These are phyloP conservation scores for Leptosphaerulina australis DNA, from an alignment of 2,329 filamentous ascomycete species.

Conservation along the genomic window DNA sequence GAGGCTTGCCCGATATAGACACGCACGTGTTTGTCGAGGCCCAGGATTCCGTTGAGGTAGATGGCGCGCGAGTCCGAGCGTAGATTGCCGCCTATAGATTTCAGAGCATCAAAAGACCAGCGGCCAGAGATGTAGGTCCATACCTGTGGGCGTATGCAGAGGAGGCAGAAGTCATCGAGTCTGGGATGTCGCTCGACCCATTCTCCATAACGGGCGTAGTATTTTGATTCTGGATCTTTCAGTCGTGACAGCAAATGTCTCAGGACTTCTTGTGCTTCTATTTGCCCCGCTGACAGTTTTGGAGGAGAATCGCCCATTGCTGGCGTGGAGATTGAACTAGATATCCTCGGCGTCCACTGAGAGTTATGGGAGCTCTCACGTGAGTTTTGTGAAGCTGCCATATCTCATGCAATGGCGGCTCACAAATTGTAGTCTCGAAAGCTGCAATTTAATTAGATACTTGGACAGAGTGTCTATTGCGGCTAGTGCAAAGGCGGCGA, in stretches of 20 bases:
- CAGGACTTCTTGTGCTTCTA: slow-evolving; percentile 35
- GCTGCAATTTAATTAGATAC: slow-evolving; percentile 5
- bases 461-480: slow-evolving; percentile 1
- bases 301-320: slow-evolving; percentile 19
- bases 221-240: slow-evolving; percentile 20
- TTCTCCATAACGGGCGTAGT: slow-evolving; percentile 26
- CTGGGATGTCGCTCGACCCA: slow-evolving; percentile 29
- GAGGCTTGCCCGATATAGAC: slow-evolving; percentile 44
- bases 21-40: slow-evolving; percentile 32
- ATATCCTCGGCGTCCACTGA: neutral
- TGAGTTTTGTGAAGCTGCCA: neutral
- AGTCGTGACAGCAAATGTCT: slow-evolving; percentile 27
- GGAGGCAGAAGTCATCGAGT: slow-evolving; percentile 28
- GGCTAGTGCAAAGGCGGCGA: slow-evolving; percentile 14
- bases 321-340: neutral
- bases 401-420: neutral
- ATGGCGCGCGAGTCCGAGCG: slow-evolving; percentile 31
- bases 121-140: slow-evolving; percentile 30
- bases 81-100: slow-evolving; percentile 32
- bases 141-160: slow-evolving; percentile 29
- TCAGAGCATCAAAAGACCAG: slow-evolving; percentile 32
- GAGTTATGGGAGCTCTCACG: neutral
- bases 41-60: slow-evolving; percentile 36
- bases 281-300: slow-evolving; percentile 21
- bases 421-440: neutral